A percentile compares a stretch with the other conserved stretches of the same genome.
phyloP scores from a whole-genome alignment of 306 rosid genomes.

The Lathyrus sativus region DNA sequence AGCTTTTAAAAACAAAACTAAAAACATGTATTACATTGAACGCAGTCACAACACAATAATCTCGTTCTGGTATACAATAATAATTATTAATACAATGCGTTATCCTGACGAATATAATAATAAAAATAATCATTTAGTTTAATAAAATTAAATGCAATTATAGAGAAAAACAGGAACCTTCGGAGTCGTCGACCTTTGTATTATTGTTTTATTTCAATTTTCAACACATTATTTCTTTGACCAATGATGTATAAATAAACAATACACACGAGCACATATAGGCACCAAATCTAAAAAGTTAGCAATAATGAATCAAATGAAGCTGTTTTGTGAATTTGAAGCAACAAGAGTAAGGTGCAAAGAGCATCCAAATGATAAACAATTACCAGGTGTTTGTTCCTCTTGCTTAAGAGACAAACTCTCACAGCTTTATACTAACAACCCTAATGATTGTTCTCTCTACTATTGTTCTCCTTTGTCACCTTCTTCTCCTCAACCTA shows the following conservation, averaged over 20 bases:
- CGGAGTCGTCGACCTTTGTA: background rate
- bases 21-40: conserved; percentile 36
- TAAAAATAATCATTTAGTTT: background rate
- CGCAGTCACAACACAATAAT: conserved; percentile 35
- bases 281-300: conserved; percentile 1
- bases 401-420: conserved; percentile 61
- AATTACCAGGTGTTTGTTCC: conserved; percentile 61
- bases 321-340: conserved; percentile 47
- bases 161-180: conserved; percentile 30
- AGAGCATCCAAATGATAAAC: conserved; percentile 47
- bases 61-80: conserved; percentile 11
- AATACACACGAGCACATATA: background rate
- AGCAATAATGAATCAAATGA: conserved; percentile 20
- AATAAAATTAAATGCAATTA: conserved; percentile 10
- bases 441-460: background rate
- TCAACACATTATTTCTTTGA: conserved; percentile 35
- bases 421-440: conserved; percentile 39
- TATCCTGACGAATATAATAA: background rate
- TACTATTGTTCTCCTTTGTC: conserved; percentile 13
- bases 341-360: conserved; percentile 43
- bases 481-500: conserved; percentile 22
- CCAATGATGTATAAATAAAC: conserved; percentile 35
- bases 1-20: background rate
- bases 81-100: conserved; percentile 5
- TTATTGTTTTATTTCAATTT: background rate